phyloP scores from a whole-genome alignment of 495 filamentous ascomycete species.

The Saxophila tyrrhenica region DNA sequence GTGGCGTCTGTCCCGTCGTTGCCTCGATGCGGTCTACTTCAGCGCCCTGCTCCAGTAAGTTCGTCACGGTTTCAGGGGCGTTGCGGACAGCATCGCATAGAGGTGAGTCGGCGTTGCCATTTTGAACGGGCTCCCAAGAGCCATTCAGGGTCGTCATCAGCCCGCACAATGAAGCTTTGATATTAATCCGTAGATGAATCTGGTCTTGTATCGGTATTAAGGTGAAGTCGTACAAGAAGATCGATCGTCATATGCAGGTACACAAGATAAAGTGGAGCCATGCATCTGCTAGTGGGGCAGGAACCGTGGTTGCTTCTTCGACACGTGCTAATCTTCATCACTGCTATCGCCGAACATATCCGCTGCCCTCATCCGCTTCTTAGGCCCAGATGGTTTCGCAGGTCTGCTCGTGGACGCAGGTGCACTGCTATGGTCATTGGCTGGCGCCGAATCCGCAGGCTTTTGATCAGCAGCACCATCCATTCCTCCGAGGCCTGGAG shows the following conservation, averaged over 20 bases:
- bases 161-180: no score
- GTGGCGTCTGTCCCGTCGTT: background rate
- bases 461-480: background rate
- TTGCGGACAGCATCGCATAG: no score
- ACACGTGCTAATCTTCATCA: conserved; percentile 15
- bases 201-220: no score
- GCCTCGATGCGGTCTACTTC: background rate
- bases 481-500: conserved; percentile 2
- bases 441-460: background rate
- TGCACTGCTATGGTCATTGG: conserved; percentile 5
- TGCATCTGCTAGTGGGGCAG: background rate
- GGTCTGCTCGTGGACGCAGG: conserved; percentile 19
- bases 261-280: background rate
- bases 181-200: no score
- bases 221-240: background rate
- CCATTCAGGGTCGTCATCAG: no score
- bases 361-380: conserved; percentile 63
- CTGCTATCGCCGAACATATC: conserved; percentile 82
- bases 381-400: conserved; percentile 23
- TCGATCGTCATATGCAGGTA: background rate
- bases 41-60: no score
- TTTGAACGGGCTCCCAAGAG: no score
- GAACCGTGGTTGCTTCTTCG: no score
- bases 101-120: no score
- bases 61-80: no score